A percentile compares a stretch with the other conserved stretches of the same genome.
phyloP scores from a whole-genome alignment of 2,329 filamentous ascomycete species.

The Dactylellina drechsleri region DNA sequence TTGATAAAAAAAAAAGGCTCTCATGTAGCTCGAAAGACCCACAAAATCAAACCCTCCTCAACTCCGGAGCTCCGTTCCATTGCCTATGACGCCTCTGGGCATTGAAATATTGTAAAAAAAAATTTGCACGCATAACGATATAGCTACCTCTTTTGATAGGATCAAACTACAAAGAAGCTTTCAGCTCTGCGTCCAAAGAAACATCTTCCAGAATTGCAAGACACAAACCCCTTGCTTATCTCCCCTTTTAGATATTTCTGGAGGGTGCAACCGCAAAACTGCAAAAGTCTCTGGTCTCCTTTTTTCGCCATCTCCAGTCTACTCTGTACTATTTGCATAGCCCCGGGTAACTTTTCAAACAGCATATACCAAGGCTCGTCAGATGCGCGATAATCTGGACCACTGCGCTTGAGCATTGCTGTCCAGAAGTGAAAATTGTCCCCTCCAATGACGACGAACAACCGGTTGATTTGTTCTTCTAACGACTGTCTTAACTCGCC shows the following conservation, averaged over 20 bases:
- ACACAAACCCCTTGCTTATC: constrained; percentile 24
- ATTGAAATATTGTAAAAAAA: too few relatives aligned
- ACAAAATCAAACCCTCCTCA: too few relatives aligned
- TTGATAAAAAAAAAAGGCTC: too few relatives aligned
- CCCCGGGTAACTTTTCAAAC: constrained; percentile 29
- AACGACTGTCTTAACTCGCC: constrained; percentile 26
- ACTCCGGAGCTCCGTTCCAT: too few relatives aligned
- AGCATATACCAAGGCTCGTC: constrained; percentile 36
- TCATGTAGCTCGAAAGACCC: too few relatives aligned
- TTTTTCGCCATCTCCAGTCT: constrained; percentile 34
- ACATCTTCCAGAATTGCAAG: constrained; percentile 27
- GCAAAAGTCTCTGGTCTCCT: constrained; percentile 24
- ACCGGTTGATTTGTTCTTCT: constrained; percentile 24
- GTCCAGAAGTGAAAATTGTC: constrained; percentile 42
- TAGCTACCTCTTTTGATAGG: too few relatives aligned
- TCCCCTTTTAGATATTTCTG: constrained; percentile 30
- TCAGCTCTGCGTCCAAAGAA: constrained; percentile 34
- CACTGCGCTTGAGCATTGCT: constrained; percentile 25
- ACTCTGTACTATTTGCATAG: constrained; percentile 18
- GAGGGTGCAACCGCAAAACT: constrained; percentile 22
- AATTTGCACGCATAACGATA: too few relatives aligned
- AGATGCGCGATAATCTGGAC: constrained; percentile 17
- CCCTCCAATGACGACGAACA: constrained; percentile 35
- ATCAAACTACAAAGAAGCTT: constrained; percentile 21
- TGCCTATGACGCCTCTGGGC: too few relatives aligned